phyloP scores from a whole-genome alignment of 2,329 filamentous ascomycete genomes.

The Mycosphaerella arachidis region DNA sequence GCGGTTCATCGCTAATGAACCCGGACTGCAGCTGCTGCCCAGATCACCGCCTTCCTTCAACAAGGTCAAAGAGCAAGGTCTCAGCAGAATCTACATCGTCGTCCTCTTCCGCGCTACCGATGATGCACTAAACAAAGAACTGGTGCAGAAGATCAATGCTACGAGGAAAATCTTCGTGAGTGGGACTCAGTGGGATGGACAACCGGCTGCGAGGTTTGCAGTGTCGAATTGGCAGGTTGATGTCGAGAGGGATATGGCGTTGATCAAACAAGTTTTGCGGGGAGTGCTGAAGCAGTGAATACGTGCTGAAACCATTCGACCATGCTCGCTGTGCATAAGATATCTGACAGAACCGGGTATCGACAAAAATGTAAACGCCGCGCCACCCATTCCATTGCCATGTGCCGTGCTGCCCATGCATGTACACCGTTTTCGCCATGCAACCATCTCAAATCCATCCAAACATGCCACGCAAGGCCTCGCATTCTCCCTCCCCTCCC shows the following conservation, averaged over 20 bases:
- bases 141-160: conserved; percentile 70
- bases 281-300: not conserved
- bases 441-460: not conserved
- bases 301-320: not conserved
- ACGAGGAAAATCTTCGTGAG: conserved; percentile 75
- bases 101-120: conserved; percentile 74
- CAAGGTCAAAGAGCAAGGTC: conserved; percentile 35
- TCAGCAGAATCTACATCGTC: conserved; percentile 61
- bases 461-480: not conserved
- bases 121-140: conserved; percentile 55
- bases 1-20: conserved; percentile 55
- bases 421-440: not conserved
- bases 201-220: conserved; percentile 73
- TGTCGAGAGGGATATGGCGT: conserved; percentile 58
- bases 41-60: conserved; percentile 21
- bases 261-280: conserved; percentile 61
- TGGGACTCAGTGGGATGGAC: conserved; percentile 71
- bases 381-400: not conserved
- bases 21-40: conserved; percentile 64
- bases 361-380: conserved; percentile 1
- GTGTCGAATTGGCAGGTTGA: conserved; percentile 81
- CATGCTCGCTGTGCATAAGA: not conserved
- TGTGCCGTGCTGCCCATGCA: not conserved
- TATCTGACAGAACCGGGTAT: not conserved
- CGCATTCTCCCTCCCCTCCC: not conserved